Percentiles rank a stretch among this genome's conserved stretches.
phyloP scores from a whole-genome alignment of 768 basidiomycete species.

The Royoungia palumana region DNA sequence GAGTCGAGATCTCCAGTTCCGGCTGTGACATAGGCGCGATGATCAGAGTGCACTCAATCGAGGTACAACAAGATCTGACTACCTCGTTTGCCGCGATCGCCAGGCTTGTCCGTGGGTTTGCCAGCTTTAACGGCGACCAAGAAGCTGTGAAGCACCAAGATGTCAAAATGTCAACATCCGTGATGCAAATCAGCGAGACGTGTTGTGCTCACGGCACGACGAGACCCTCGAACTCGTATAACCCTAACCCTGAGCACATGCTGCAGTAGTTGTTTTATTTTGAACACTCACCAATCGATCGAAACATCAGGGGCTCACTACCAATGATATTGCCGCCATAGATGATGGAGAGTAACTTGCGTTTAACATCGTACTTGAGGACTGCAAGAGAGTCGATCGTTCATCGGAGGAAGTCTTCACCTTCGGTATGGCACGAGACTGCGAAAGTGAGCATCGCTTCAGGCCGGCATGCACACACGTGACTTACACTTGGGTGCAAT shows the following conservation, averaged over 20 bases:
- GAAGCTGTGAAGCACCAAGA: slow-evolving; percentile 46
- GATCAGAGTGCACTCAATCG: slow-evolving; percentile 91
- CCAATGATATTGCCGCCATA: slow-evolving; percentile 96
- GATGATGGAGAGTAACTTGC: slow-evolving; percentile 87
- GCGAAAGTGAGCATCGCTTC: too few species aligned
- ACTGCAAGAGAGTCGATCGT: slow-evolving; percentile 89
- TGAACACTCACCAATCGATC: slow-evolving; percentile 65
- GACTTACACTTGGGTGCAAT: slow-evolving; percentile 43
- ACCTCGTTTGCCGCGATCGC: slow-evolving; percentile 92
- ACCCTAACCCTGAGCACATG: slow-evolving; percentile 85
- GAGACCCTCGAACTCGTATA: slow-evolving; percentile 92
- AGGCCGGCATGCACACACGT: too few species aligned
- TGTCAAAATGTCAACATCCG: neutral
- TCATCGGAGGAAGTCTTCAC: slow-evolving; percentile 86
- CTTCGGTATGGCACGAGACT: slow-evolving; percentile 93
- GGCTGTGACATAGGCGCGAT: slow-evolving; percentile 88
- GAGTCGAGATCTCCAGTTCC: slow-evolving; percentile 91
- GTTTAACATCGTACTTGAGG: slow-evolving; percentile 90
- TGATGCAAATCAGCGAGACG: neutral
- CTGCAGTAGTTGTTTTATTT: slow-evolving; percentile 91
- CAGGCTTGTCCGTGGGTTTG: slow-evolving; percentile 90
- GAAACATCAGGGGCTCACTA: slow-evolving; percentile 86
- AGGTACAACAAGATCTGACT: slow-evolving; percentile 88
- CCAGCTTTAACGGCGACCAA: slow-evolving; percentile 92
- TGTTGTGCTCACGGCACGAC: slow-evolving; percentile 76